Percentiles rank a stretch among this genome's conserved stretches.
Evolutionary conservation across 805 yeast genomes (phyloP).

Genomic region (Candida argentea): DNA sequence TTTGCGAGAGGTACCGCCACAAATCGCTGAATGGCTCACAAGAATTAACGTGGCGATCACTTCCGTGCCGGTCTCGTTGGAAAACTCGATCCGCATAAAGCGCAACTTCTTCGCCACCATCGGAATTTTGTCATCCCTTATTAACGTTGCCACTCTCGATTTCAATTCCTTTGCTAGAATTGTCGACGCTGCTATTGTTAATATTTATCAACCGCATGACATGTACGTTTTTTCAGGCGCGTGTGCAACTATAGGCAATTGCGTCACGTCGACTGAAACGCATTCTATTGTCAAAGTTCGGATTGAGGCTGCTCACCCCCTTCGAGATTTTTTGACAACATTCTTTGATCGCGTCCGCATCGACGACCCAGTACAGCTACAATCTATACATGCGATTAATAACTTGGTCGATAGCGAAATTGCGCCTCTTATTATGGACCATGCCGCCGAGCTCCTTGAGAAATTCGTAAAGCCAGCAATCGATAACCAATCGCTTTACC

Average conservation of each 20-base stretch:
- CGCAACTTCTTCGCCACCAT: conserved; percentile 23
- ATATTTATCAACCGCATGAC: conserved; percentile 6
- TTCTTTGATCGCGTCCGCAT: conserved; percentile 12
- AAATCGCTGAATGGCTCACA: too few relatives aligned
- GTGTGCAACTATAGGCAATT: conserved; percentile 27
- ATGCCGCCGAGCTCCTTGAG: conserved; percentile 7
- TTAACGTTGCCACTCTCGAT: conserved; percentile 14
- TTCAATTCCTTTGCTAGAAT: too few relatives aligned
- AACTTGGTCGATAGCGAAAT: conserved; percentile 14
- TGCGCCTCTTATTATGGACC: conserved; percentile 6
- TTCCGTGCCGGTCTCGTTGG: too few relatives aligned
- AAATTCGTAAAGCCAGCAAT: conserved; percentile 17
- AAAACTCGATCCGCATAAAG: conserved; percentile 8
- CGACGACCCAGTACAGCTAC: conserved; percentile 27
- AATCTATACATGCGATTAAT: conserved; percentile 24
- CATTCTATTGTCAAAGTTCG: conserved; percentile 3
- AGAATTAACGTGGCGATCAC: too few relatives aligned
- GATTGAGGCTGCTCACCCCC: conserved; percentile 10
- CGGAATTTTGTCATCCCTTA: conserved; percentile 25
- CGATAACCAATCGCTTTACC: conserved; percentile 26
- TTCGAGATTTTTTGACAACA: too few relatives aligned
- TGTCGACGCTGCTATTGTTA: conserved; percentile 11
- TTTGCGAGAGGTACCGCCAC: too few relatives aligned
- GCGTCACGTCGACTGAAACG: conserved; percentile 13
- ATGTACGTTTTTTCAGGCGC: conserved; percentile 20